A percentile compares a stretch with the other conserved stretches of the same genome.
phyloP scores from a whole-genome alignment of 1,284 basidiomycete species.

The Pyrrhoderma noxium region DNA sequence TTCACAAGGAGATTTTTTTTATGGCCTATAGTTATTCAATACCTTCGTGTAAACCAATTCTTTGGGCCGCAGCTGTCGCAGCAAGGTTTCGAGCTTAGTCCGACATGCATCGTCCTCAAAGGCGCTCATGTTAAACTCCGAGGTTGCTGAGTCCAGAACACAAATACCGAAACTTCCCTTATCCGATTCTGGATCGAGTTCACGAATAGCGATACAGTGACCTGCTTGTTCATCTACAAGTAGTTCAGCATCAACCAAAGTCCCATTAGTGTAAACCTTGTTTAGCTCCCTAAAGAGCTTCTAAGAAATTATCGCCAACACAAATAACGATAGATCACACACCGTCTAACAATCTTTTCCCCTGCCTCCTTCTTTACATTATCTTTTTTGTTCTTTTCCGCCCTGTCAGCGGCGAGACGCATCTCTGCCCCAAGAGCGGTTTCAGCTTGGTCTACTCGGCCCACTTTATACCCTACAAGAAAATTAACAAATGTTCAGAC shows the following conservation, averaged over 20 bases:
- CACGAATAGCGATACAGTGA: slow-evolving; percentile 90
- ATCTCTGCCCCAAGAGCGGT: slow-evolving; percentile 83
- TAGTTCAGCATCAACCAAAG: slow-evolving; percentile 86
- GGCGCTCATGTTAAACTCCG: slow-evolving; percentile 86
- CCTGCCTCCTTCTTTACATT: slow-evolving; percentile 35
- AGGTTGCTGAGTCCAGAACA: slow-evolving; percentile 93
- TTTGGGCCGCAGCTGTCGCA: slow-evolving; percentile 89
- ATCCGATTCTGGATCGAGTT: slow-evolving; percentile 38
- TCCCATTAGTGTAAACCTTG: slow-evolving; percentile 96
- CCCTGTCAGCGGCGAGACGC: slow-evolving; percentile 67
- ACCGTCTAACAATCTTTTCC: slow-evolving; percentile 80
- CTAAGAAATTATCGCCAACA: slow-evolving; percentile 25
- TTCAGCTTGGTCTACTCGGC: slow-evolving; percentile 94
- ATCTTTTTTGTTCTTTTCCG: slow-evolving; percentile 34
- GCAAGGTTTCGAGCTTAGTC: slow-evolving; percentile 89
- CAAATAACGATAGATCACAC: slow-evolving; percentile 5
- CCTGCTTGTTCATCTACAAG: slow-evolving; percentile 91
- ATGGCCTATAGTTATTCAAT: slow-evolving; percentile 7
- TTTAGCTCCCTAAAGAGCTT: slow-evolving; percentile 85
- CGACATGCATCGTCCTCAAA: slow-evolving; percentile 92
- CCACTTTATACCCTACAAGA: slow-evolving; percentile 87
- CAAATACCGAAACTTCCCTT: slow-evolving; percentile 80
- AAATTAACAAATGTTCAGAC: slow-evolving; percentile 5
- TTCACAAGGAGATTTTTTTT: not conserved
- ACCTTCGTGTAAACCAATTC: slow-evolving; percentile 93